A percentile compares a stretch with the other conserved stretches of the same genome.
Conservation (phyloP, 148 eudicot species). For the Vaccinium myrtillus region DNA sequence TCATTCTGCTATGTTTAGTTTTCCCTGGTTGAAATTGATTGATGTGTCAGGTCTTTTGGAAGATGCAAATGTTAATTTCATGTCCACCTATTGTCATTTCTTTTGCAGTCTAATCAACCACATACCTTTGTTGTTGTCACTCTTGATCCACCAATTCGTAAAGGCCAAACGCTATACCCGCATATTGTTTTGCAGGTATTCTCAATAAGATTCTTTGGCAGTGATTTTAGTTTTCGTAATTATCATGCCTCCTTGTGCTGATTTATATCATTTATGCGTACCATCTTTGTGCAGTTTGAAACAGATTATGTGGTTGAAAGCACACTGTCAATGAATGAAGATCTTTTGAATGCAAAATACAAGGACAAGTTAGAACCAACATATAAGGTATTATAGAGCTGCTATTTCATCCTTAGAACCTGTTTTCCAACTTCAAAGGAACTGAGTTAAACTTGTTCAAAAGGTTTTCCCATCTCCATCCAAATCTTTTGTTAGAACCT, state of each 20-base stretch:
- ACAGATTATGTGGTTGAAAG: conserved; percentile 80
- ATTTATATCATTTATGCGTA: neutral
- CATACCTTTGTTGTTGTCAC: conserved; percentile 95
- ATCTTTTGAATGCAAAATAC: conserved; percentile 69
- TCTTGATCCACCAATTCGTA: conserved; percentile 97
- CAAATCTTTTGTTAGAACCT: neutral
- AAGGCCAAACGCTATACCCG: conserved; percentile 95
- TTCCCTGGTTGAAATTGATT: conserved; percentile 6
- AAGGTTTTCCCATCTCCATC: neutral
- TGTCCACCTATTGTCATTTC: neutral
- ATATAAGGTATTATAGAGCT: conserved; percentile 54
- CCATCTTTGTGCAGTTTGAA: conserved; percentile 67
- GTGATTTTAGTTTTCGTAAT: neutral
- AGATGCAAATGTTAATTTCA: neutral
- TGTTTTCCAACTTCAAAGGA: neutral
- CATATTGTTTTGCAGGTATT: conserved; percentile 98
- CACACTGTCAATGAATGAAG: conserved; percentile 69
- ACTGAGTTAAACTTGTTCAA: neutral
- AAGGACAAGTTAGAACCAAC: conserved; percentile 82
- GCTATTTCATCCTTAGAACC: neutral
- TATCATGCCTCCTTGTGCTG: neutral
- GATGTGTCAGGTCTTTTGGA: conserved; percentile 2
- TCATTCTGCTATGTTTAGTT: neutral
- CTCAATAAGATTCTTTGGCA: neutral
- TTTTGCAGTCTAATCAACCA: conserved; percentile 86